Conservation (phyloP, 2,329 filamentous ascomycete genomes). For the Arthrinium puccinioides region DNA sequence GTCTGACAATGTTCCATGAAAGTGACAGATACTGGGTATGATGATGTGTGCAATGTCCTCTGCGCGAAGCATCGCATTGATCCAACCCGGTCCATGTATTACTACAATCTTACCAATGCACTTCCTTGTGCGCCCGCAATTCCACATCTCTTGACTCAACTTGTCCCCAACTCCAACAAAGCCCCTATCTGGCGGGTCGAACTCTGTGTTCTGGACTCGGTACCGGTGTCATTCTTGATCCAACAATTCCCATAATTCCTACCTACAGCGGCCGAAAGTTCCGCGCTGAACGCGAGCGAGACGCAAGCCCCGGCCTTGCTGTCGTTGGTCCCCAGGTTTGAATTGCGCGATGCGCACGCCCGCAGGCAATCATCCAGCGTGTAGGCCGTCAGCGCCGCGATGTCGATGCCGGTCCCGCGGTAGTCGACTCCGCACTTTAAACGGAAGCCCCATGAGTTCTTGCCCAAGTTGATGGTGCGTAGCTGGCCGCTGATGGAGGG, state of each 20-base stretch:
- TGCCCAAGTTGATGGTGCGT: not conserved
- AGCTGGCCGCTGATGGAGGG: not conserved
- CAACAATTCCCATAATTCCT: not conserved
- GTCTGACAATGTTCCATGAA: not conserved
- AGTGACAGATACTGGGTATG: slow-evolving; percentile 1
- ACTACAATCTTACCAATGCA: too few relatives aligned
- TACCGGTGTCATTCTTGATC: not conserved
- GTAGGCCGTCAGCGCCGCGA: not conserved
- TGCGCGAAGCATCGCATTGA: not conserved
- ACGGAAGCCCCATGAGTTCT: not conserved
- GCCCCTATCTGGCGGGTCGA: too few relatives aligned
- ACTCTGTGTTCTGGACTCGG: too few relatives aligned
- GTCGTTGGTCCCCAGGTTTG: not conserved
- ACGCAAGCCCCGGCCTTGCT: too few relatives aligned
- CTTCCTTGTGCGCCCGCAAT: too few relatives aligned
- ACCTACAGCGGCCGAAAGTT: not conserved
- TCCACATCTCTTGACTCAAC: too few relatives aligned
- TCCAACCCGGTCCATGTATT: too few relatives aligned
- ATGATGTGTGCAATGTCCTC: not conserved
- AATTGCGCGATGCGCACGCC: not conserved
- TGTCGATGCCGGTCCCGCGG: not conserved
- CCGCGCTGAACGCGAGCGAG: not conserved
- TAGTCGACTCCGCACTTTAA: not conserved
- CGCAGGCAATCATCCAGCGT: not conserved
- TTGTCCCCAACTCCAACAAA: too few relatives aligned